Conservation (phyloP, 2,329 filamentous ascomycete species). For the Fusarium sp. region DNA sequence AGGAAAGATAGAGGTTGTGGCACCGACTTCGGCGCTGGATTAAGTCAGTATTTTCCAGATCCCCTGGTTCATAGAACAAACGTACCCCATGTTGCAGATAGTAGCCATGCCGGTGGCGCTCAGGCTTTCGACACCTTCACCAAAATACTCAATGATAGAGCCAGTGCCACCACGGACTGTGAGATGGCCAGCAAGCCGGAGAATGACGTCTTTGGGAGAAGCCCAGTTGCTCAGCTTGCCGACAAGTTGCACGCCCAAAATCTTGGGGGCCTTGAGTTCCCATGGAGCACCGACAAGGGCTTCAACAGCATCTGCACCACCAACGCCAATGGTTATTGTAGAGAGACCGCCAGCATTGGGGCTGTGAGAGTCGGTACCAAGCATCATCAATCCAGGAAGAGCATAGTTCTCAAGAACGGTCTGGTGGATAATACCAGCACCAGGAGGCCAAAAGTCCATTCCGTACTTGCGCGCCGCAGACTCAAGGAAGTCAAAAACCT, state of each 20-base stretch:
- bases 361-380: slow-evolving; percentile 96
- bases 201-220: slow-evolving; percentile 93
- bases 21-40: slow-evolving; percentile 78
- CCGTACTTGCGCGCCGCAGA: slow-evolving; percentile 91
- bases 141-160: slow-evolving; percentile 93
- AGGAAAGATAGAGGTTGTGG: slow-evolving; percentile 95
- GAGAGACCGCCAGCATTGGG: slow-evolving; percentile 96
- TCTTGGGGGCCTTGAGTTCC: slow-evolving; percentile 94
- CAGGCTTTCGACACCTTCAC: slow-evolving; percentile 86
- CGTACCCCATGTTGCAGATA: slow-evolving; percentile 80
- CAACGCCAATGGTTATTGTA: slow-evolving; percentile 95
- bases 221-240: slow-evolving; percentile 91
- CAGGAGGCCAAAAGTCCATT: slow-evolving; percentile 95
- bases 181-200: slow-evolving; percentile 86
- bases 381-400: slow-evolving; percentile 97
- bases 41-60: neutral
- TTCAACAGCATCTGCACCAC: slow-evolving; percentile 96
- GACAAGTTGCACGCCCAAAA: slow-evolving; percentile 85
- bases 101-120: slow-evolving; percentile 96
- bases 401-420: slow-evolving; percentile 98
- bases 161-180: slow-evolving; percentile 95
- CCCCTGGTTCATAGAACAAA: neutral
- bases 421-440: slow-evolving; percentile 96
- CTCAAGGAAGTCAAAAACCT: slow-evolving; percentile 98
- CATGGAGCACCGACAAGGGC: slow-evolving; percentile 95